These are phyloP conservation scores for Sporothrix dimorphospora DNA, from an alignment of 2,329 filamentous ascomycete genomes.

Conservation along the genomic window DNA sequence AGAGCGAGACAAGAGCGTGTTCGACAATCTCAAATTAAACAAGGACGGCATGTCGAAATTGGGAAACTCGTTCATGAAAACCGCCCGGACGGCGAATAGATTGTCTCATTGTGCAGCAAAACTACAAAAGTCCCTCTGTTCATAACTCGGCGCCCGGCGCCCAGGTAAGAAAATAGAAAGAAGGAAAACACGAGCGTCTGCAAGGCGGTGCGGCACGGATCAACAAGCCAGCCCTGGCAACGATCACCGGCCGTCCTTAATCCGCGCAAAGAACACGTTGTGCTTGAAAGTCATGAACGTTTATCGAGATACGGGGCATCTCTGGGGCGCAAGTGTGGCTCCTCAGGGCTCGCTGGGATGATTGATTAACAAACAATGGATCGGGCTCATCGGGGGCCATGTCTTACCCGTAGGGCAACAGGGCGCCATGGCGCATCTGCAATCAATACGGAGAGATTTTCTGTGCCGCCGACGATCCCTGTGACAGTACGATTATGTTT, in stretches of 20 bases:
- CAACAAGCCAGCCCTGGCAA: not conserved
- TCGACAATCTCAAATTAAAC: not conserved
- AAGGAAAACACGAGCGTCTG: not conserved
- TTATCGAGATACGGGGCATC: not conserved
- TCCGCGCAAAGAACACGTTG: not conserved
- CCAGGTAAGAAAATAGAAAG: not conserved
- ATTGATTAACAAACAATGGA: not conserved
- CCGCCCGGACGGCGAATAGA: not conserved
- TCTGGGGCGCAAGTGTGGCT: not conserved
- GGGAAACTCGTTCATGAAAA: not conserved
- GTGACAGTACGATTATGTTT: not conserved
- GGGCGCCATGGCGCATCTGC: not conserved
- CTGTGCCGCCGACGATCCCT: not conserved
- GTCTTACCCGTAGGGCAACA: not conserved
- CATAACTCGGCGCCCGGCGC: not conserved
- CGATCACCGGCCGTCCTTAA: not conserved
- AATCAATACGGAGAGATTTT: not conserved
- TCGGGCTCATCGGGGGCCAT: not conserved
- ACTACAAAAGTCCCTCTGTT: not conserved
- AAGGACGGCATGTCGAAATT: not conserved
- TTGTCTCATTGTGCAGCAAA: too few relatives aligned
- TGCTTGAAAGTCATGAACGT: not conserved
- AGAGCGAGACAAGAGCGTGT: not conserved
- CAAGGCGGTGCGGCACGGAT: conserved; percentile 8
- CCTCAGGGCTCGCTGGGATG: not conserved